These are phyloP conservation scores for Lentinula guzmanii DNA, from an alignment of 768 basidiomycete genomes.

Conservation along the genomic window DNA sequence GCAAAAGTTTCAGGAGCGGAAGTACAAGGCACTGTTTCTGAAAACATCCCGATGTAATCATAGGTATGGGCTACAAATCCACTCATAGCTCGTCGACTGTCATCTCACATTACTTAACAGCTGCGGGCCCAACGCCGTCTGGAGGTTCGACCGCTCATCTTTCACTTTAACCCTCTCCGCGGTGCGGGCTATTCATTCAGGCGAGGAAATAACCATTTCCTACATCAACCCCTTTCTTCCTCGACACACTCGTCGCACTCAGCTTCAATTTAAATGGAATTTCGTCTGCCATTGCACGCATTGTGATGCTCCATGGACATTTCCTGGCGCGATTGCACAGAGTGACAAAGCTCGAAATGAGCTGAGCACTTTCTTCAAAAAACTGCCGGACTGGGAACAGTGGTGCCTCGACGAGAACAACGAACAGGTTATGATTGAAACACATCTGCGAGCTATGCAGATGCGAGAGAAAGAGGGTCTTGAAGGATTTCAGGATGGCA, in stretches of 20 bases:
- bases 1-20: neutral
- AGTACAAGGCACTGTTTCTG: neutral
- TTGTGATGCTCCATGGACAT: neutral
- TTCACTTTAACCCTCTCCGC: neutral
- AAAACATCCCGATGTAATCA: conserved; percentile 4
- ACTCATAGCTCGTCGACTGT: too few relatives aligned
- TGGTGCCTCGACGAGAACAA: neutral
- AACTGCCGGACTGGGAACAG: neutral
- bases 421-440: neutral
- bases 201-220: conserved; percentile 3
- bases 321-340: neutral
- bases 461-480: neutral
- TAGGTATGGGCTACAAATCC: neutral
- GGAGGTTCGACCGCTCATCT: neutral
- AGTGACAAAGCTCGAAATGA: neutral
- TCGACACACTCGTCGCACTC: neutral
- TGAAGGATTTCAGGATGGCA: neutral
- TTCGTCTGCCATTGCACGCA: neutral
- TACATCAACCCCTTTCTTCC: neutral
- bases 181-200: neutral
- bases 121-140: conserved; percentile 4
- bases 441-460: conserved; percentile 1
- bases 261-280: conserved; percentile 1
- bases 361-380: neutral
- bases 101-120: neutral